Evolutionary conservation across 2,329 filamentous ascomycete genomes (phyloP), one percentile per base, ranked within the genome.

Genomic region (Clonostachys chloroleuca): DNA sequence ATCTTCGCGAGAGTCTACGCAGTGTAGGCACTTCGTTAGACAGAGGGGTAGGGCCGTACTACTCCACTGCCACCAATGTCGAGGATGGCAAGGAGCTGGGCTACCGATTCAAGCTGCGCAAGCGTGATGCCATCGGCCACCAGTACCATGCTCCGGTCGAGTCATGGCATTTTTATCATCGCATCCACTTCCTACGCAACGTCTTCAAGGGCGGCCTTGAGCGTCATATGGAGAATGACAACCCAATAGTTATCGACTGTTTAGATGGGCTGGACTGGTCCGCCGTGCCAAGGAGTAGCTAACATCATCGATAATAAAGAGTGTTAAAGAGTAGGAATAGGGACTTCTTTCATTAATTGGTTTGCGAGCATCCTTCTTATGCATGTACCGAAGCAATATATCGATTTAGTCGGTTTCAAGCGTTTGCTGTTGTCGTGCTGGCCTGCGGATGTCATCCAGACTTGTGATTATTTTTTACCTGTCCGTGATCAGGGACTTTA

Each of bases 1-100:
- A 73, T 33, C 61, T 79, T 16, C 73, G 77, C 34, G 65, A 72
- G 30, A 70, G 65, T 17, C 73, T 81, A 35, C 61, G 64, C 41
- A 79, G 75, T 55, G 74, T 80, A 42, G 66, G 77, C 40, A 80
- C 75, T 1, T 80, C 77, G 2, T 65, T 81, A 3, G 76, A 80
- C 56, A 69, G 70, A 4, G 73, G 75, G 39, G 74, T 75, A 39
- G 78, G 78, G 0, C 78, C 78, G 0, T 74, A 69, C 34, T 81
- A 79, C 55, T 78, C 77, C 7, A 77, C 71, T 2, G 74, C 77
- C 2, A 78, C 50, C 76, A 37, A 47, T 39, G 16, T 34, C 17
- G 44, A 45, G 12, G 16, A 16, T 17, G 49, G 77, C 5, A 20
- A 43, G 33, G 44, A 45, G 12, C 33, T 35, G 34, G 49, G 77